Base-by-base conservation (phyloP, 495 filamentous ascomycete species). In the Amphirosellinia nigrospora region DNA sequence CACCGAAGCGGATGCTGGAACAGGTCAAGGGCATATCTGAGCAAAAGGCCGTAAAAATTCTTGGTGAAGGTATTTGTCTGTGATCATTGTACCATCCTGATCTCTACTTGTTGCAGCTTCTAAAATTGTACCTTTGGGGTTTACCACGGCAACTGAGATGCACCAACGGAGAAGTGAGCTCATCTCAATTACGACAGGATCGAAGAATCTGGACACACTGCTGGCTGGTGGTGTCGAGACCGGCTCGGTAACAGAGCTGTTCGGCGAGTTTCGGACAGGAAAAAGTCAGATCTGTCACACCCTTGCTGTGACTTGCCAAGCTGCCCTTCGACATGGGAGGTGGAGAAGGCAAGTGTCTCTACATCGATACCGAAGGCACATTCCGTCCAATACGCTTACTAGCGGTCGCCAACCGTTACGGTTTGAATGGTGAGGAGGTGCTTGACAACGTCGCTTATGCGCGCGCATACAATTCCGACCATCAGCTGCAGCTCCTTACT, bases 61-160 rank as follows among this genome's bases (percentile, higher is more conserved):
- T 99, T 19, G 89, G 89, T 9, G 96, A 98, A 84, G 94, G 94
- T 93, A 79, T 75, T 38, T 26, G 9, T 19, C 63, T 41, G 46
- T 23, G 9, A 43, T 64, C 28, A 64, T 64, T 38, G 28, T 32
- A 50, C 43, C 5, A 13, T 46, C 34, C 56, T 9, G 23, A 3
- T 43, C n/a, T 67, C 73, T 73, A 74, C 68, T 16, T 73, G 11
- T 26, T 55, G 68, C 73, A 96, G 96, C 95, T 30, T 93, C 94
- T 19, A 98, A 97, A 79, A 86, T 98, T 46, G 96, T 99, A 0
- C 96, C 96, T 0, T 97, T 99, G 93, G 96, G 96, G 11, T 99
- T 99, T 77, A 99, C 96, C 8, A 99, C 96, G 0, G 96, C 96
- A n/a, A 99, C 96, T 0, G 96, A 99, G 82, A 99, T 99, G 96